phyloP scores from a whole-genome alignment of 169 alveolate species.

The Cryptosporidium ubiquitum region DNA sequence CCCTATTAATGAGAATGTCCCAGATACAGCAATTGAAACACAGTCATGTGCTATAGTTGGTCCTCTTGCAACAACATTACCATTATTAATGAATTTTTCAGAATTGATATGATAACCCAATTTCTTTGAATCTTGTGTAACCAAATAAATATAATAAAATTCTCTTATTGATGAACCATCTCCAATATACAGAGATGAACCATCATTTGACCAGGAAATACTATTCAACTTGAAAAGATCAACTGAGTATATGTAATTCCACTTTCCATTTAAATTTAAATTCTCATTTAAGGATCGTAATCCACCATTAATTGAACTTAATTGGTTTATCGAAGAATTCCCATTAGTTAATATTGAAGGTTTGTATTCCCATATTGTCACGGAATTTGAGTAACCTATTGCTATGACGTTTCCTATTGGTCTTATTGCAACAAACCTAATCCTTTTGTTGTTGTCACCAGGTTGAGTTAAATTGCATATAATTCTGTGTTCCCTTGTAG shows the following conservation, averaged over 20 bases:
- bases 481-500: constrained; percentile 19
- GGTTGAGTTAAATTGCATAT: neutral
- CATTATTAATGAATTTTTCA: constrained; percentile 32
- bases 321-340: neutral
- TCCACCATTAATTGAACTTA: constrained; percentile 3
- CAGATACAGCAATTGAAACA: constrained; percentile 37
- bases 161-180: constrained; percentile 68
- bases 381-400: constrained; percentile 22
- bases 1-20: constrained; percentile 40
- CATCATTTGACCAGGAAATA: constrained; percentile 54
- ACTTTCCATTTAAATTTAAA: constrained; percentile 22
- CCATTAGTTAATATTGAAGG: constrained; percentile 15
- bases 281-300: constrained; percentile 22
- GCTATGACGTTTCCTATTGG: constrained; percentile 65
- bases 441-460: neutral
- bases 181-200: constrained; percentile 38
- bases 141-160: constrained; percentile 18
- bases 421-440: constrained; percentile 28
- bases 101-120: constrained; percentile 8
- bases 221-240: constrained; percentile 21
- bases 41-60: constrained; percentile 71
- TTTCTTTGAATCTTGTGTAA: constrained; percentile 26
- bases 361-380: constrained; percentile 62
- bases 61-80: constrained; percentile 48
- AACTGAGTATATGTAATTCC: constrained; percentile 36